Evolutionary conservation across 1,284 basidiomycete species (phyloP).

Genomic region (Schizophyllum commune): DNA sequence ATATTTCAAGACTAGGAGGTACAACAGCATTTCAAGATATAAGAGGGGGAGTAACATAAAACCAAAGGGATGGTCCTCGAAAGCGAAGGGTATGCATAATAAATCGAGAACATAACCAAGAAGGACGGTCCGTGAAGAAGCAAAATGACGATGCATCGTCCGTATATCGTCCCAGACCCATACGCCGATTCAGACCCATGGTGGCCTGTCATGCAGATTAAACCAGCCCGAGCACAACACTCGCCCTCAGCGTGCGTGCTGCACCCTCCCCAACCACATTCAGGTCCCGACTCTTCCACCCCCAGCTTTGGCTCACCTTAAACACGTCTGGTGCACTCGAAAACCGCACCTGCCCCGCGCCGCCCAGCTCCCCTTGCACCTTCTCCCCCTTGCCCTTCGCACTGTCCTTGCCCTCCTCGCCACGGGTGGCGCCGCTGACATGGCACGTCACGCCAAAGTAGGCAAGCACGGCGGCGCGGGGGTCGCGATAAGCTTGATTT

Average conservation of each 20-base stretch:
- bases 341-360: slow-evolving; percentile 79
- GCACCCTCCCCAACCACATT: slow-evolving; percentile 42
- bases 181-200: too few relatives aligned
- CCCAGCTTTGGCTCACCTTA: slow-evolving; percentile 73
- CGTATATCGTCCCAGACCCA: too few relatives aligned
- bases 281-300: slow-evolving; percentile 71
- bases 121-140: too few relatives aligned
- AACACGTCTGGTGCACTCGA: slow-evolving; percentile 84
- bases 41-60: too few relatives aligned
- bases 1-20: too few relatives aligned
- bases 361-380: slow-evolving; percentile 52
- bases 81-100: too few relatives aligned
- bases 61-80: too few relatives aligned
- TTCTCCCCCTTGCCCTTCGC: neutral
- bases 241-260: slow-evolving; percentile 63
- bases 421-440: neutral
- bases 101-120: too few relatives aligned
- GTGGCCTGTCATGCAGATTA: too few relatives aligned
- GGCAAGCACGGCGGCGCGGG: slow-evolving; percentile 57
- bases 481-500: slow-evolving; percentile 65
- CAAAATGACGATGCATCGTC: too few relatives aligned
- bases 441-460: slow-evolving; percentile 80
- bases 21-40: too few relatives aligned
- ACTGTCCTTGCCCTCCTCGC: neutral
- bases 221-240: slow-evolving; percentile 66